These are phyloP conservation scores for Boletus tylopilopsis DNA, from an alignment of 768 basidiomycete genomes.

Conservation along the genomic window DNA sequence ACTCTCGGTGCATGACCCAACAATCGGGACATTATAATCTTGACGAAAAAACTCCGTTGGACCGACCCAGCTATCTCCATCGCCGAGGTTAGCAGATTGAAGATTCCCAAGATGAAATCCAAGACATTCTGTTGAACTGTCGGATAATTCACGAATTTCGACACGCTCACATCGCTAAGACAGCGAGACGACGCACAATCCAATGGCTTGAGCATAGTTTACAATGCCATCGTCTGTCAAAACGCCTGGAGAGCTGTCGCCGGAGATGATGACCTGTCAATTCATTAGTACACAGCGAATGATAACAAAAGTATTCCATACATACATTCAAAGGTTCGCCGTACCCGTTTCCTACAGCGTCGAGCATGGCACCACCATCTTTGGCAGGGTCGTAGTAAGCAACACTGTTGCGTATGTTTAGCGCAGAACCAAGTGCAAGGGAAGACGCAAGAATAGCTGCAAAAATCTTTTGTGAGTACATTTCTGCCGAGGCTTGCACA, in stretches of 20 bases:
- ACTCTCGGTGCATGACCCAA: slow-evolving; percentile 46
- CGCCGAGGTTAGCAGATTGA: slow-evolving; percentile 43
- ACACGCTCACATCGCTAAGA: no score
- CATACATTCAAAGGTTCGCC: no score
- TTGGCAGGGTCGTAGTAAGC: no score
- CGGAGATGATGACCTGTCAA: slow-evolving; percentile 61
- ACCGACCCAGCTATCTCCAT: slow-evolving; percentile 42
- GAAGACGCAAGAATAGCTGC: no score
- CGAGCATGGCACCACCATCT: no score
- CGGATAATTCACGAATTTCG: background rate
- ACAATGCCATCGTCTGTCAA: slow-evolving; percentile 53
- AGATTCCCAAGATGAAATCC: slow-evolving; percentile 35
- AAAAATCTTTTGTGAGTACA: no score
- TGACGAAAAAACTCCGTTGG: slow-evolving; percentile 44
- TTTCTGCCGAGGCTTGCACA: no score
- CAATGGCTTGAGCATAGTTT: slow-evolving; percentile 59
- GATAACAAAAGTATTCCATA: no score
- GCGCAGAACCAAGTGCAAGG: no score
- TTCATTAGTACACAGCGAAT: no score
- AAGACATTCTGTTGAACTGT: slow-evolving; percentile 39
- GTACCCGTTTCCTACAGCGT: no score
- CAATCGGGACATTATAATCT: slow-evolving; percentile 34
- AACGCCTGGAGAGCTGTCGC: slow-evolving; percentile 52
- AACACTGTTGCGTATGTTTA: no score
- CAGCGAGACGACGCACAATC: slow-evolving; percentile 44